Conservation (phyloP, 139 green algal species). For the Nannochloris sp. region DNA sequence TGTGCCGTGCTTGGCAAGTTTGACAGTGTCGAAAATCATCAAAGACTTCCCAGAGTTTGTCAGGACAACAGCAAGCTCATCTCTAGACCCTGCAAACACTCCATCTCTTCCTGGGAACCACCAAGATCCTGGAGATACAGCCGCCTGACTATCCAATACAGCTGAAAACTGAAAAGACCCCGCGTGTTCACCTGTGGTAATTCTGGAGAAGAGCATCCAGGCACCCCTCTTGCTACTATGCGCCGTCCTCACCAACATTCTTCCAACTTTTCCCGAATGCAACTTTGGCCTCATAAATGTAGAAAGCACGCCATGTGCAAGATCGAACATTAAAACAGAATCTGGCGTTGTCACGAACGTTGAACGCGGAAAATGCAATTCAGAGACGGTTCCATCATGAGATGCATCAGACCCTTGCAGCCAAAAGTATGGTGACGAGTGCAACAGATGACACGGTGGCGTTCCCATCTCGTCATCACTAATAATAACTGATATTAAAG, state of each 20-base stretch:
- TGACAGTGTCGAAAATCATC: conserved; percentile 27
- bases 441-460: background rate
- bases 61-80: conserved; percentile 33
- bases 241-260: conserved; percentile 6
- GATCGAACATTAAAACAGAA: conserved; percentile 18
- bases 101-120: conserved; percentile 24
- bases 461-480: background rate
- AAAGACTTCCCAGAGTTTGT: conserved; percentile 24
- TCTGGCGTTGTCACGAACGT: background rate
- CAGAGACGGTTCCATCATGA: conserved; percentile 14
- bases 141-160: conserved; percentile 13
- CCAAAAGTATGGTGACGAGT: background rate
- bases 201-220: conserved; percentile 16
- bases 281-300: conserved; percentile 12
- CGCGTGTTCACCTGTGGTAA: background rate
- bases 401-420: background rate
- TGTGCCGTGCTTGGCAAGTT: conserved; percentile 8
- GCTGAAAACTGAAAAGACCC: conserved; percentile 16
- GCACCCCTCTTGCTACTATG: conserved; percentile 10
- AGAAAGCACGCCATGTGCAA: conserved; percentile 25
- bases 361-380: conserved; percentile 28
- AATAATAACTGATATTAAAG: conserved; percentile 1
- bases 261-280: conserved; percentile 8
- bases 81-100: conserved; percentile 24
- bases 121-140: conserved; percentile 10